Conservation (phyloP, 225 moss, liverwort and hornwort genomes). For the Sphagnum tenellum region DNA sequence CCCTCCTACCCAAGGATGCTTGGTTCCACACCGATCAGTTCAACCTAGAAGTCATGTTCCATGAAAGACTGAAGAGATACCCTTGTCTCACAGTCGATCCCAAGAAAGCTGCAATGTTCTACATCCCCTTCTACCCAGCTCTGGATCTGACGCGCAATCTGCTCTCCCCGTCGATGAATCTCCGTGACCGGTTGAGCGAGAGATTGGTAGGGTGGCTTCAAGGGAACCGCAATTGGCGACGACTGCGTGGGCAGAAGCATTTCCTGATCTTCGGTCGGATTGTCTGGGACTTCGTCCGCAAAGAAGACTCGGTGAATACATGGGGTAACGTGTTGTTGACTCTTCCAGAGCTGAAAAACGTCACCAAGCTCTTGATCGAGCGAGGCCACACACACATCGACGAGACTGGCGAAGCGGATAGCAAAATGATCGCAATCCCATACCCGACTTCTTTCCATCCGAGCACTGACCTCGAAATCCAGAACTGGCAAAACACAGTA, state of each 20-base stretch:
- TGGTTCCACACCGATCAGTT: slow-evolving; percentile 84
- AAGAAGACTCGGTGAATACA: not conserved
- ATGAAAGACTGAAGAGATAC: slow-evolving; percentile 48
- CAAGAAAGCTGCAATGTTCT: slow-evolving; percentile 59
- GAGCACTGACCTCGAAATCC: slow-evolving; percentile 36
- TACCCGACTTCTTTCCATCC: slow-evolving; percentile 98
- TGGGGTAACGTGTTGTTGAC: slow-evolving; percentile 69
- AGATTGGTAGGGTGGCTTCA: slow-evolving; percentile 46
- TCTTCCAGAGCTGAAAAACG: slow-evolving; percentile 36
- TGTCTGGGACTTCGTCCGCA: slow-evolving; percentile 64
- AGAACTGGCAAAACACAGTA: slow-evolving; percentile 48
- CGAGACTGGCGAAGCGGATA: not conserved
- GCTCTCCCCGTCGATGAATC: slow-evolving; percentile 5
- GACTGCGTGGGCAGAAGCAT: slow-evolving; percentile 51
- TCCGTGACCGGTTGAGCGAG: slow-evolving; percentile 34
- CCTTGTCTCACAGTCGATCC: slow-evolving; percentile 53
- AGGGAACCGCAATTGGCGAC: slow-evolving; percentile 35
- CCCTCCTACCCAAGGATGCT: slow-evolving; percentile 9
- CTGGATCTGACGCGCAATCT: slow-evolving; percentile 43
- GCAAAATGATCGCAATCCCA: slow-evolving; percentile 36
- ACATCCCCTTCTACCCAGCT: slow-evolving; percentile 63
- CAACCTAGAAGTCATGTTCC: slow-evolving; percentile 47
- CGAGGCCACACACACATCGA: slow-evolving; percentile 16
- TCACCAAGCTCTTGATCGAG: slow-evolving; percentile 70
- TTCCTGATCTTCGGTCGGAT: slow-evolving; percentile 63